Evolutionary conservation across 495 filamentous ascomycete species (phyloP), one percentile per base, ranked within the genome.

Genomic region (Podospora sp.): DNA sequence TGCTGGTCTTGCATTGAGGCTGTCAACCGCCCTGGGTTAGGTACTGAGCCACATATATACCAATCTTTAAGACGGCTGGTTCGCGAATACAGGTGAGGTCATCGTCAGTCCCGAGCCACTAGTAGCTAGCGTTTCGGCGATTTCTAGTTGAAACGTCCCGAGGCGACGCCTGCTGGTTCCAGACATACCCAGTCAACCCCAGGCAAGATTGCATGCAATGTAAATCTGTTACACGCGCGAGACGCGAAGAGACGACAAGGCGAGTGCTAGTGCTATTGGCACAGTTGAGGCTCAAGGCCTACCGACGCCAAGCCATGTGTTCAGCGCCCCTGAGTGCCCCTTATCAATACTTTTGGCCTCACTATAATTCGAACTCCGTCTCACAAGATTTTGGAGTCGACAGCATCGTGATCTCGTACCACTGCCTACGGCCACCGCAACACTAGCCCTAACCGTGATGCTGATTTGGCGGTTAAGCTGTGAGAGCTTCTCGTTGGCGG

Each of bases 1-100:
- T 62, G 66, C 61, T 59, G 69, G 51, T 46, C 66, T 62, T 68
- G 69, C 66, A 71, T 65, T 68, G 52, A 58, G 62, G 35, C 62
- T 65, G 36, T 62, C 33, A 26, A 40, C 49, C 18, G 36, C 64
- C 49, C 57, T 49, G 62, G 62, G 29, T 35, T 49, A 57, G 67
- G 52, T 53, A 52, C 26, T 16, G 8, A 6, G 20, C 40, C 40
- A 46, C 40, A 46, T 46, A 46, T 46, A 46, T 18, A 18, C 9
- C 16, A 18, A 46, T 46, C 9, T 6, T 6, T 12, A 46, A 2
- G 2, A 14, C 12, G 2, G 11, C 40, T 46, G 40, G 40, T 46
- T 46, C 40, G 16, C 40, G 40, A 18, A 18, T 46, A 46, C 2
- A 11, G 40, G 29, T 12, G 12, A 12, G 2, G 14, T 46, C 40